phyloP scores from a whole-genome alignment of 495 filamentous ascomycete genomes.

The Opeltia flavorubescens region DNA sequence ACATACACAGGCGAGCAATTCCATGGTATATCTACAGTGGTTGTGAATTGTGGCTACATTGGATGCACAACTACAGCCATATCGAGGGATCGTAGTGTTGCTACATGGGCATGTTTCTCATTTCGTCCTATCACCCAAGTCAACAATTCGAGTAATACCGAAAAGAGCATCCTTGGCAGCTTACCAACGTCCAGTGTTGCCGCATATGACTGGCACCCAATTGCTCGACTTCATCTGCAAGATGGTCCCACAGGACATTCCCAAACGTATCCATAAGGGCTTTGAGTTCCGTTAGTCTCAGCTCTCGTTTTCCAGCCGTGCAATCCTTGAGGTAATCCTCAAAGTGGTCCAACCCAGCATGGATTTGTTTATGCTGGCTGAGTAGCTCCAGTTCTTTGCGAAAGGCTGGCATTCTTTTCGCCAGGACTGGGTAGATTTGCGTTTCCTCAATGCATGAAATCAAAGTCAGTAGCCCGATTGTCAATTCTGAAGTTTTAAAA shows the following conservation, averaged over 20 bases:
- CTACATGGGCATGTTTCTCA: slow-evolving; percentile 57
- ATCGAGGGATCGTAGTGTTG: no score
- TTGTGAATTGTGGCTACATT: no score
- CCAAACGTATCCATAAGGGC: slow-evolving; percentile 52
- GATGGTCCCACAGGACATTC: slow-evolving; percentile 55
- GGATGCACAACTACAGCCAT: no score
- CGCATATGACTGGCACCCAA: slow-evolving; percentile 78
- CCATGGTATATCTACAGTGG: no score
- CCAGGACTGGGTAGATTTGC: slow-evolving; percentile 68
- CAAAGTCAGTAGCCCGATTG: no score
- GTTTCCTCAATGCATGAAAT: slow-evolving; percentile 86
- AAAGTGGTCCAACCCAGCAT: slow-evolving; percentile 62
- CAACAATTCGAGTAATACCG: no score
- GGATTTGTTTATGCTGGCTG: slow-evolving; percentile 70
- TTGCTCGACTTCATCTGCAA: slow-evolving; percentile 58
- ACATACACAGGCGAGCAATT: no score
- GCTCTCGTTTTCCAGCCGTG: slow-evolving; percentile 46
- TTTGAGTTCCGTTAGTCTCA: slow-evolving; percentile 55
- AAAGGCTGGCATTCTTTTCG: slow-evolving; percentile 71
- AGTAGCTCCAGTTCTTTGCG: slow-evolving; percentile 48
- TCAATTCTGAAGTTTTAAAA: no score
- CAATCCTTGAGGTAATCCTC: slow-evolving; percentile 54
- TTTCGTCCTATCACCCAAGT: no score
- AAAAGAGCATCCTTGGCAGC: no score
- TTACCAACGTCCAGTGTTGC: slow-evolving; percentile 60